Evolutionary conservation across 352 stramenopile species (phyloP).

Genomic region (Phytophthora lateralis): DNA sequence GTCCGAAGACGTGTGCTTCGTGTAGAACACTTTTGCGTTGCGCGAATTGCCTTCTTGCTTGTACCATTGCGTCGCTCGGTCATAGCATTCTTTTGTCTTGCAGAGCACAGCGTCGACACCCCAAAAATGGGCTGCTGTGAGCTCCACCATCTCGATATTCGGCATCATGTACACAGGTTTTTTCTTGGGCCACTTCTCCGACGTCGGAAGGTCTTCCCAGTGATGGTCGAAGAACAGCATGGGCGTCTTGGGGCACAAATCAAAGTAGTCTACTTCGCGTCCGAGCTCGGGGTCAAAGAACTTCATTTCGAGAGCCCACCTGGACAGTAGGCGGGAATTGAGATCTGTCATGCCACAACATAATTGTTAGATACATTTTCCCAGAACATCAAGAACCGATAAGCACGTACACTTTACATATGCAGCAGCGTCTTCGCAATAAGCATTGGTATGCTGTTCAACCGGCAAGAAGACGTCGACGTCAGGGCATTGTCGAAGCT

Average conservation of each 20-base stretch:
- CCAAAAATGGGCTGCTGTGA: slow-evolving; percentile 55
- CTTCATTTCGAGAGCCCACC: slow-evolving; percentile 39
- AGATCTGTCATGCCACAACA: slow-evolving; percentile 26
- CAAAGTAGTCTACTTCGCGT: slow-evolving; percentile 52
- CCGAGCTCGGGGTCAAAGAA: slow-evolving; percentile 29
- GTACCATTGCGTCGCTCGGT: slow-evolving; percentile 55
- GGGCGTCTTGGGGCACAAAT: slow-evolving; percentile 55
- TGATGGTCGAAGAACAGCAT: slow-evolving; percentile 68
- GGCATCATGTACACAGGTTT: slow-evolving; percentile 58
- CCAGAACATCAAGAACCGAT: background rate
- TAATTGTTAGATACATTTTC: background rate
- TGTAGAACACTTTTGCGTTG: slow-evolving; percentile 52
- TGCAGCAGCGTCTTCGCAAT: slow-evolving; percentile 56
- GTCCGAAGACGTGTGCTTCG: slow-evolving; percentile 56
- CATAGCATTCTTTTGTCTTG: slow-evolving; percentile 62
- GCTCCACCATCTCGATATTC: slow-evolving; percentile 63
- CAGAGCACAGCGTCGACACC: slow-evolving; percentile 60
- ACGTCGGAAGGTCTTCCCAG: slow-evolving; percentile 35
- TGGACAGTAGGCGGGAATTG: slow-evolving; percentile 39
- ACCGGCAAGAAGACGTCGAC: slow-evolving; percentile 54
- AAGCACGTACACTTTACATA: slow-evolving; percentile 55
- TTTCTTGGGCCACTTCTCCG: slow-evolving; percentile 31
- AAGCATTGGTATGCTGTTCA: slow-evolving; percentile 35
- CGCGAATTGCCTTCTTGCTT: slow-evolving; percentile 50
- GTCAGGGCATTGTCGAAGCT: slow-evolving; percentile 46